These are phyloP conservation scores for Xylaria polymorpha DNA, from an alignment of 2,329 filamentous ascomycete genomes.

Conservation along the genomic window DNA sequence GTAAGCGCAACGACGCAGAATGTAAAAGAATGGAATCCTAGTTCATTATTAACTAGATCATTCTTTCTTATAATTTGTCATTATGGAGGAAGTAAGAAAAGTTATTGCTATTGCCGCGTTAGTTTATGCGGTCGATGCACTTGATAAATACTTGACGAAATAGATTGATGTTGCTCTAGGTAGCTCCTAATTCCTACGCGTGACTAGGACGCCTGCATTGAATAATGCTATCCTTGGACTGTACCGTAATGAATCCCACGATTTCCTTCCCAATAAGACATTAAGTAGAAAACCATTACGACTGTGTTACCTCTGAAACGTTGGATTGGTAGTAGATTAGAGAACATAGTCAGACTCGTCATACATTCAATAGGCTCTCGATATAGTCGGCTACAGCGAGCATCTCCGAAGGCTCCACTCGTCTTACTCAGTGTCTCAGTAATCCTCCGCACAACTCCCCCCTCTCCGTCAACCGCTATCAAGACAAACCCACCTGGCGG, in stretches of 20 bases:
- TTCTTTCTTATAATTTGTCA: no score
- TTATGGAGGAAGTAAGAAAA: no score
- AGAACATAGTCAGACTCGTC: conserved; percentile 12
- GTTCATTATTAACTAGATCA: no score
- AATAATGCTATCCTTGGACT: not conserved
- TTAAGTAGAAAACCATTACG: not conserved
- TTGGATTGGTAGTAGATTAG: not conserved
- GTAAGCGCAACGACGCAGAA: no score
- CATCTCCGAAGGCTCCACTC: conserved; percentile 29
- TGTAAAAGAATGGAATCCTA: no score
- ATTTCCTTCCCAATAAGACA: not conserved
- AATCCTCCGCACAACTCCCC: conserved; percentile 20
- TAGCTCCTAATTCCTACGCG: not conserved
- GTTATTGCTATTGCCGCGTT: not conserved
- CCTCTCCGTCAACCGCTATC: not conserved
- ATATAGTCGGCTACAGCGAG: conserved; percentile 1
- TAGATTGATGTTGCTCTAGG: no score
- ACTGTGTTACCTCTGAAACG: not conserved
- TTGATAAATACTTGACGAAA: not conserved
- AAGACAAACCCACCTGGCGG: not conserved
- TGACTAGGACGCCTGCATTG: not conserved
- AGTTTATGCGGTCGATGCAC: not conserved
- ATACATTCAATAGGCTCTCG: not conserved
- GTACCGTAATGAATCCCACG: not conserved
- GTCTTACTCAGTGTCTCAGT: conserved; percentile 1